Evolutionary conservation across 495 filamentous ascomycete genomes (phyloP).

Genomic region (Tuber indicum): DNA sequence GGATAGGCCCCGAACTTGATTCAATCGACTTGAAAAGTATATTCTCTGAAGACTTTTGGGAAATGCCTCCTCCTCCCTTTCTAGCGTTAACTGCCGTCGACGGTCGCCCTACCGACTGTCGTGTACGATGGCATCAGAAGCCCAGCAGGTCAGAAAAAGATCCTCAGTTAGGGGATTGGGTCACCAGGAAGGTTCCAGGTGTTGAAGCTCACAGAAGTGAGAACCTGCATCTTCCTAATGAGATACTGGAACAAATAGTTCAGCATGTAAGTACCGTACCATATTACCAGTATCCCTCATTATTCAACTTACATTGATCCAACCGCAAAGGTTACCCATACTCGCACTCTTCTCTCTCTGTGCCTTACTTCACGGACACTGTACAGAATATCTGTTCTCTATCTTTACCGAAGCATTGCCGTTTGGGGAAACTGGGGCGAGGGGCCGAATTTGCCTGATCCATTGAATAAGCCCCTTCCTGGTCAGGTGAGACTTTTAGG

Average conservation of each 20-base stretch:
- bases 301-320: background rate
- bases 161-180: conserved; percentile 2
- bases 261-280: background rate
- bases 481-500: background rate
- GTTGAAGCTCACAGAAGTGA: background rate
- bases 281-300: background rate
- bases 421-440: background rate
- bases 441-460: background rate
- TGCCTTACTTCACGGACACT: background rate
- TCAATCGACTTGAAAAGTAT: background rate
- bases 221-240: background rate
- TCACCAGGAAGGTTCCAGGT: background rate
- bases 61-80: conserved; percentile 6
- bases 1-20: background rate
- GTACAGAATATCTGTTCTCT: background rate
- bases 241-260: conserved; percentile 1
- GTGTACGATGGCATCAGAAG: background rate
- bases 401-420: background rate
- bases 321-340: conserved; percentile 1
- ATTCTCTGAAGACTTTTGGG: background rate
- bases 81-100: background rate
- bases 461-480: background rate
- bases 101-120: conserved; percentile 1
- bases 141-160: background rate
- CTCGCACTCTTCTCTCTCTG: background rate